These are phyloP conservation scores for Podila verticillata DNA, from an alignment of 192 early-diverging fungal genomes.

Conservation along the genomic window DNA sequence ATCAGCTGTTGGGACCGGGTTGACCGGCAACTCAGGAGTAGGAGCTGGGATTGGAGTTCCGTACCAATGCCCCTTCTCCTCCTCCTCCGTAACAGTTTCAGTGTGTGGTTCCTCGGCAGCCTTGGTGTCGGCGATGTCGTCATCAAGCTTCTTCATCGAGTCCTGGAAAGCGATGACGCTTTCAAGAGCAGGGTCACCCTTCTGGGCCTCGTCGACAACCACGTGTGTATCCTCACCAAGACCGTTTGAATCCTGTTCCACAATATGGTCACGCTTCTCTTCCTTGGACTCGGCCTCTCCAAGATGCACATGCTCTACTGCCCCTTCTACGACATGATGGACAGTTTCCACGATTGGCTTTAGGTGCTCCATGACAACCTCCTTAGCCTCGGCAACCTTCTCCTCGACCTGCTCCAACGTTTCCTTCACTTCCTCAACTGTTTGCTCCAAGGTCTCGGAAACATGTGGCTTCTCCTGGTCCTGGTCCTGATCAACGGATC, in stretches of 20 bases:
- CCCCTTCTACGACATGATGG: background rate
- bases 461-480: background rate
- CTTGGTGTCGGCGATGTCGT: background rate
- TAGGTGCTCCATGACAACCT: background rate
- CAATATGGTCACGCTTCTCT: background rate
- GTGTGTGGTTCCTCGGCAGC: background rate
- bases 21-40: background rate
- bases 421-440: slow-evolving; percentile 6
- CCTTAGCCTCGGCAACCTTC: slow-evolving; percentile 4
- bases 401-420: background rate
- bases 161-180: slow-evolving; percentile 6
- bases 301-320: background rate
- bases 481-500: background rate
- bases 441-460: background rate
- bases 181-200: background rate
- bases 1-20: background rate
- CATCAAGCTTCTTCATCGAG: background rate
- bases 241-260: background rate
- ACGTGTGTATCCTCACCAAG: background rate
- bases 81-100: background rate
- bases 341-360: slow-evolving; percentile 10
- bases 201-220: background rate
- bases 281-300: background rate
- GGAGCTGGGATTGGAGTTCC: background rate
- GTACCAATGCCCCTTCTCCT: background rate